phyloP scores from a whole-genome alignment of 129 eudicot species.

The Silybum marianum region DNA sequence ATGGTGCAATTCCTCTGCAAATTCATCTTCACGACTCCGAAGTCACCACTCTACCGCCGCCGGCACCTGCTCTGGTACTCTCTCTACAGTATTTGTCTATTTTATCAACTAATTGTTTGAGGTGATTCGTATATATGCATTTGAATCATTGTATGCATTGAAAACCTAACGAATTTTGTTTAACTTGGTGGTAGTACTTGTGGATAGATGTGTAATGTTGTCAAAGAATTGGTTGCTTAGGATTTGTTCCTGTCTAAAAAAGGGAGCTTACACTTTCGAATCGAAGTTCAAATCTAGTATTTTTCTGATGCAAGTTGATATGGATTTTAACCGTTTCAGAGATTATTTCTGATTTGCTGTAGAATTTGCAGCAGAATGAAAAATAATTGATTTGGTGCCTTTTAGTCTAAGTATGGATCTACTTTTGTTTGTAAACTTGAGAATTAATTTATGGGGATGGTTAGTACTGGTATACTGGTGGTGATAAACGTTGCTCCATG shows the following conservation, averaged over 20 bases:
- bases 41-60: constrained; percentile 96
- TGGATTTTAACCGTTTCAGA: neutral
- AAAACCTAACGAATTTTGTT: constrained; percentile 5
- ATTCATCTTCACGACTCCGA: constrained; percentile 97
- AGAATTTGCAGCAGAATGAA: neutral
- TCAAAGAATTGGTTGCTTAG: neutral
- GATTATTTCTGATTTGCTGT: neutral
- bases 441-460: neutral
- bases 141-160: neutral
- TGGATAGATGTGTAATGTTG: neutral
- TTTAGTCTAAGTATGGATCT: constrained; percentile 15
- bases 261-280: neutral
- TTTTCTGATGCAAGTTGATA: neutral
- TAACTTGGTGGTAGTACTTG: neutral
- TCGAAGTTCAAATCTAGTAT: constrained; percentile 13
- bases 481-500: constrained; percentile 3
- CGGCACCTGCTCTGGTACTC: constrained; percentile 81
- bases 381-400: neutral
- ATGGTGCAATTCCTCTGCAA: constrained; percentile 88
- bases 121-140: constrained; percentile 2
- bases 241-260: neutral
- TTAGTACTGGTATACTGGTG: neutral
- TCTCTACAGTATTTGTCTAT: neutral
- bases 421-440: neutral
- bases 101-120: neutral